phyloP scores from a whole-genome alignment of 805 yeast genomes.

The Scheffersomyces lignosus region DNA sequence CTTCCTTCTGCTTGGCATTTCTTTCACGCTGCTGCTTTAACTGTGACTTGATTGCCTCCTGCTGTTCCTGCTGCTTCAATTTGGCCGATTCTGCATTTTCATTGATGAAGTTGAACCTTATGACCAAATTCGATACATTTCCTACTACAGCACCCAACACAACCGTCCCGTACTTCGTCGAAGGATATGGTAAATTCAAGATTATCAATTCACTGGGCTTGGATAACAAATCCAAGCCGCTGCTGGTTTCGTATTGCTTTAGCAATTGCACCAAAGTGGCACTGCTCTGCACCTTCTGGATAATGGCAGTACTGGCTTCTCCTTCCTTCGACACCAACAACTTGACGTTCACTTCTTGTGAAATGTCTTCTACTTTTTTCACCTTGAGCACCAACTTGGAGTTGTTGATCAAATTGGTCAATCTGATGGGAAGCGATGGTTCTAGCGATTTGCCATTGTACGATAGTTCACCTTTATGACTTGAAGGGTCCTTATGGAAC shows the following conservation, averaged over 20 bases:
- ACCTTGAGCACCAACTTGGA: slow-evolving; percentile 27
- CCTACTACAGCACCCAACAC: slow-evolving; percentile 19
- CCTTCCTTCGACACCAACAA: slow-evolving; percentile 10
- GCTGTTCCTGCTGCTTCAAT: slow-evolving; percentile 19
- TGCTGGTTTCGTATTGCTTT: slow-evolving; percentile 15
- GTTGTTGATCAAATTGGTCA: slow-evolving; percentile 33
- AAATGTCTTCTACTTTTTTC: slow-evolving; percentile 6
- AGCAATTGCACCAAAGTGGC: slow-evolving; percentile 20
- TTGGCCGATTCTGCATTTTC: slow-evolving; percentile 8
- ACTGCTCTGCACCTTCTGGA: slow-evolving; percentile 8
- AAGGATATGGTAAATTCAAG: slow-evolving; percentile 12
- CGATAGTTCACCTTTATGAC: slow-evolving; percentile 23
- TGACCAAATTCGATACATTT: slow-evolving; percentile 20
- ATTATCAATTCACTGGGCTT: slow-evolving; percentile 12
- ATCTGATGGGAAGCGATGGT: slow-evolving; percentile 29
- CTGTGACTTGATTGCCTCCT: slow-evolving; percentile 17
- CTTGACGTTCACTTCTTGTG: slow-evolving; percentile 16
- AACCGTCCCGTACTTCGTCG: slow-evolving; percentile 6
- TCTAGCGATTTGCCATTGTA: slow-evolving; percentile 33
- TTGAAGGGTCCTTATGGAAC: slow-evolving; percentile 19
- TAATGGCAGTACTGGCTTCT: slow-evolving; percentile 3
- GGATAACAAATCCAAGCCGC: slow-evolving; percentile 12
- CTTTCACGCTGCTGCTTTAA: slow-evolving; percentile 16
- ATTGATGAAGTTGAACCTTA: slow-evolving; percentile 21
- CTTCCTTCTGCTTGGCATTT: slow-evolving; percentile 7